Evolutionary conservation across 2,329 filamentous ascomycete genomes (phyloP).

Genomic region (Alternaria sp.): DNA sequence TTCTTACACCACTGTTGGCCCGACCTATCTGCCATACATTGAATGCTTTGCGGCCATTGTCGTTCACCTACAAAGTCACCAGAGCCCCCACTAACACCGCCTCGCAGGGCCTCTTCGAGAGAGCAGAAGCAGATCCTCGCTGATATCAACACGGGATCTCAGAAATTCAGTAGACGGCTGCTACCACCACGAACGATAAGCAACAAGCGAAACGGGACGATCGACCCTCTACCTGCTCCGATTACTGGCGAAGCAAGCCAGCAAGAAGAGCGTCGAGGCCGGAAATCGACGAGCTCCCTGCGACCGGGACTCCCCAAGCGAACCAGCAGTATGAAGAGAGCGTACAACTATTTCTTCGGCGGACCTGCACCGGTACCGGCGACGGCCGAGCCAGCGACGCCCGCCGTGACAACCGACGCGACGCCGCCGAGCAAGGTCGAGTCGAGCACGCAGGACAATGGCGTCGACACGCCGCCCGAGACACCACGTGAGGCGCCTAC

Average conservation of each 20-base stretch:
- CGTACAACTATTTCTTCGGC: conserved; percentile 51
- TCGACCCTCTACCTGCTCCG: conserved; percentile 37
- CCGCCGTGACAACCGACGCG: conserved; percentile 33
- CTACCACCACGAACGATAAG: conserved; percentile 24
- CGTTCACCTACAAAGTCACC: neutral
- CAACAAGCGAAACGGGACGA: conserved; percentile 31
- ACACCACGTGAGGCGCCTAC: conserved; percentile 33
- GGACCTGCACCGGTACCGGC: conserved; percentile 26
- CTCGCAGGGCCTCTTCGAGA: conserved; percentile 39
- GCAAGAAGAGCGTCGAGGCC: conserved; percentile 41
- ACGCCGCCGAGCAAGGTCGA: conserved; percentile 28
- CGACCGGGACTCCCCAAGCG: conserved; percentile 47
- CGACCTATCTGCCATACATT: neutral
- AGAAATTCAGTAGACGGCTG: conserved; percentile 46
- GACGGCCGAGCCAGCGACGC: conserved; percentile 36
- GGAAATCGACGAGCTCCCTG: conserved; percentile 38
- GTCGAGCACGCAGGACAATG: conserved; percentile 28
- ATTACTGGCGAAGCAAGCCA: conserved; percentile 33
- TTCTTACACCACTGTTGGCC: neutral
- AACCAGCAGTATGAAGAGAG: conserved; percentile 49
- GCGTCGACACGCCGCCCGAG: conserved; percentile 44
- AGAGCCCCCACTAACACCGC: conserved; percentile 13
- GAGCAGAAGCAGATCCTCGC: conserved; percentile 50
- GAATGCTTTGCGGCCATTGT: conserved; percentile 9
- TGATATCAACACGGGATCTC: conserved; percentile 47